Conservation (phyloP, 257 asterid genomes). For the Solanum virginianum region DNA sequence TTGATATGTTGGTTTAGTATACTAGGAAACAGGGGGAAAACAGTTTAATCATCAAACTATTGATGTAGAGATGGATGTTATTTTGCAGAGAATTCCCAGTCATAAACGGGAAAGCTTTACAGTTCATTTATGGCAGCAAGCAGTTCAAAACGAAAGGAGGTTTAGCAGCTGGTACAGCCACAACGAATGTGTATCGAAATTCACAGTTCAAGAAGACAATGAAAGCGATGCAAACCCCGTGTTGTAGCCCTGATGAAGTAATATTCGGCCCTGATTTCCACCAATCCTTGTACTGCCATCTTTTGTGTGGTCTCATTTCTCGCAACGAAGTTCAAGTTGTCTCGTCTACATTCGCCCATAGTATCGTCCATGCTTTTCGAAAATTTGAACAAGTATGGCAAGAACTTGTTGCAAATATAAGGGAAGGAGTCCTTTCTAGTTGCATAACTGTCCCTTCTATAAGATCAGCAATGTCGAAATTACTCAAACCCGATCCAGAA, state of each 20-base stretch:
- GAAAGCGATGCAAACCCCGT: conserved; percentile 74
- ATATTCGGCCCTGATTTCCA: conserved; percentile 81
- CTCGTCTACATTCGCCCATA: conserved; percentile 79
- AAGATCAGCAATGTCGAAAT: conserved; percentile 41
- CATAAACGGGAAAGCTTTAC: conserved; percentile 66
- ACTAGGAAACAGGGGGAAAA: background rate
- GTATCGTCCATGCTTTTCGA: conserved; percentile 82
- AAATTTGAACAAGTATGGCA: conserved; percentile 76
- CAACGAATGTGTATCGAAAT: conserved; percentile 72
- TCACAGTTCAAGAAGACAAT: conserved; percentile 62
- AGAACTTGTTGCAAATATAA: conserved; percentile 51
- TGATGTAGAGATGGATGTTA: background rate
- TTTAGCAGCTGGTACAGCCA: conserved; percentile 87
- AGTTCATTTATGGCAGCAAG: conserved; percentile 80
- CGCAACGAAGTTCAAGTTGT: conserved; percentile 66
- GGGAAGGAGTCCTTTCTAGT: conserved; percentile 48
- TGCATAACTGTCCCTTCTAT: conserved; percentile 57
- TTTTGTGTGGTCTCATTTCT: conserved; percentile 63
- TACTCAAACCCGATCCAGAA: conserved; percentile 70
- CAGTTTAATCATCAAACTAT: background rate
- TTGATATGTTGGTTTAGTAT: background rate
- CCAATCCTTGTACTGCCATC: conserved; percentile 82
- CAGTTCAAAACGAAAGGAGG: conserved; percentile 94
- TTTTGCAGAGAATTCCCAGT: conserved; percentile 59
- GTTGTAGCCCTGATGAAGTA: conserved; percentile 93